These are phyloP conservation scores for Artemisia argyi DNA, from an alignment of 129 eudicot species.

Conservation along the genomic window DNA sequence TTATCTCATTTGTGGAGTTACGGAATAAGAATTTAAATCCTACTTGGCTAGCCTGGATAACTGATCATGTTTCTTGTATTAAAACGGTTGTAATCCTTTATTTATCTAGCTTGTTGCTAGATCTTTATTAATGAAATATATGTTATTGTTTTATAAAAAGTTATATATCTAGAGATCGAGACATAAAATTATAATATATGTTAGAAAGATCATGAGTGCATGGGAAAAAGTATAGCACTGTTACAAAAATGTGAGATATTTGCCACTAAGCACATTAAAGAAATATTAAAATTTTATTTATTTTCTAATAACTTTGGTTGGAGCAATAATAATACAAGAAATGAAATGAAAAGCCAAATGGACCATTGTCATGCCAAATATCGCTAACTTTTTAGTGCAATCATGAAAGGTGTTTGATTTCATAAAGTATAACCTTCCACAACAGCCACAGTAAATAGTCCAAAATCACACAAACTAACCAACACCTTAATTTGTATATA, in stretches of 20 bases:
- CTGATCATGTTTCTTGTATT: not conserved
- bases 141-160: too few species aligned
- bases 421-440: slow-evolving; percentile 26
- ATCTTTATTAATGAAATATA: too few species aligned
- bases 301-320: slow-evolving; percentile 26
- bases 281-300: slow-evolving; percentile 30
- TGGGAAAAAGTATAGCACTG: slow-evolving; percentile 21
- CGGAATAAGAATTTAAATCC: too few species aligned
- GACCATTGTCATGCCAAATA: slow-evolving; percentile 38
- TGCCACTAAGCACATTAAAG: slow-evolving; percentile 33
- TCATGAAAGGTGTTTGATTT: slow-evolving; percentile 24
- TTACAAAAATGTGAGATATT: slow-evolving; percentile 34
- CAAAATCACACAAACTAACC: slow-evolving; percentile 23
- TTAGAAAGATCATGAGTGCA: slow-evolving; percentile 23
- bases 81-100: too few species aligned
- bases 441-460: slow-evolving; percentile 20
- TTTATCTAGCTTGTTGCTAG: too few species aligned
- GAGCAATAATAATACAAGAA: slow-evolving; percentile 26
- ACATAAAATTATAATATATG: not conserved
- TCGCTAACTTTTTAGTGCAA: slow-evolving; percentile 36
- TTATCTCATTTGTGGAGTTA: too few species aligned
- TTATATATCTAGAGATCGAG: not conserved
- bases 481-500: slow-evolving; percentile 26
- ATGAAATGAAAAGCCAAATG: slow-evolving; percentile 32
- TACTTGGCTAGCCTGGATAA: too few species aligned